Evolutionary conservation across 495 filamentous ascomycete genomes (phyloP), one percentile per base, ranked within the genome.

Genomic region (Penicillium antarcticum): DNA sequence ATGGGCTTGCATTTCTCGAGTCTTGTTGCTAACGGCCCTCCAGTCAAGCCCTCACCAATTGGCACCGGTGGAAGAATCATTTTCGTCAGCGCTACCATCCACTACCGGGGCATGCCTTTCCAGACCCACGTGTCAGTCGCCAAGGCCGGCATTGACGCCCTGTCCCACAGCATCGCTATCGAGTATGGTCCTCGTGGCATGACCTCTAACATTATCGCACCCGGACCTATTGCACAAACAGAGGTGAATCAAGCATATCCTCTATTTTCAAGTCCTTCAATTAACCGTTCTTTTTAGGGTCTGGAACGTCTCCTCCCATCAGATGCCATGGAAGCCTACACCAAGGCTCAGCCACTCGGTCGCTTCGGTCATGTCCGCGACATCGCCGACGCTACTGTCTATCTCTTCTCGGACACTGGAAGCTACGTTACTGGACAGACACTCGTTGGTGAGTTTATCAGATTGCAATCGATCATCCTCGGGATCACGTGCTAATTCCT

Each of bases 331-430:
- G 61, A 62, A 13, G 57, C 52, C 10, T 69, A 69, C 24, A 58
- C 43, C 42, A 68, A 62, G 47, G 47, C 66, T 60, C 43, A 90
- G 17, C 94, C 94, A 0, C 65, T 87, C 0, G 89, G 90, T 11
- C 75, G 90, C 42, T 79, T 80, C 54, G 94, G 92, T n/a, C 82
- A 78, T 1, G 81, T 95, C 8, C 84, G 84, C 49, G 92, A 98
- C 58, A 92, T 98, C 60, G 87, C 92, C 0, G 91, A 98, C 72
- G 89, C 92, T 13, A 96, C 92, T 0, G 84, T 97, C 0, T 97
- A 82, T 56, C 67, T 96, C 18, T 91, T 96, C 55, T 84, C 84
- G 19, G 87, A 92, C 41, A 83, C 87, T 0, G 92, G 87, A 3
- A 91, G 83, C 59, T 97, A 88, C 62, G 80, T 96, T 7, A 95